A percentile compares a stretch with the other conserved stretches of the same genome.
Conservation (phyloP, 2,329 filamentous ascomycete genomes). For the Talaromyces marneffei region DNA sequence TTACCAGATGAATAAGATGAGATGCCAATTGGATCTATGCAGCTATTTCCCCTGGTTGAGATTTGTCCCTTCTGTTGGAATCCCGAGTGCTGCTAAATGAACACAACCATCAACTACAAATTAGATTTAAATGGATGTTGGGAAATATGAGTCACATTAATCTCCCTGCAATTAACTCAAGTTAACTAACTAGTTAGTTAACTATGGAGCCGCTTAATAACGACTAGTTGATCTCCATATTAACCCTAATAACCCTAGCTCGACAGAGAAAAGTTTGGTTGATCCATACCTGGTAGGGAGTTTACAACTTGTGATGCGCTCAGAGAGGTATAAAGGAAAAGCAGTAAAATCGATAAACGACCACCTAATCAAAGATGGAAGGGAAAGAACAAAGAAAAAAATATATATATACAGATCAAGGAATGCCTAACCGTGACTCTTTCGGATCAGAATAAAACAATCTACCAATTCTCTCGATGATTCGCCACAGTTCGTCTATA, state of each 20-base stretch:
- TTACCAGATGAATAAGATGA: neutral
- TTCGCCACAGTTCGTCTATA: neutral
- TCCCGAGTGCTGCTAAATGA: neutral
- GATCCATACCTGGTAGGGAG: too few species aligned
- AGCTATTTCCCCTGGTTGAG: neutral
- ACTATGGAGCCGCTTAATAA: neutral
- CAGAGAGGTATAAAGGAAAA: neutral
- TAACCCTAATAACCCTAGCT: neutral
- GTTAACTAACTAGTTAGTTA: neutral
- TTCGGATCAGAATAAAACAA: neutral
- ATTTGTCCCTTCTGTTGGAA: neutral
- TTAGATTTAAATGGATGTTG: neutral
- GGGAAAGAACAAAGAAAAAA: neutral
- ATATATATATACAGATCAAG: neutral
- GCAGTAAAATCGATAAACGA: neutral
- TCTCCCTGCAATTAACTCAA: neutral
- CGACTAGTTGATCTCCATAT: neutral
- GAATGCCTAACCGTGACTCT: neutral
- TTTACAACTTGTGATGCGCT: too few species aligned
- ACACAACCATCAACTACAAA: too few species aligned
- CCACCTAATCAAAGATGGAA: neutral
- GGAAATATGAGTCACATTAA: neutral
- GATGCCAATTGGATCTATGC: neutral
- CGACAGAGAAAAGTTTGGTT: neutral
- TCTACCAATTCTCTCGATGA: neutral